Evolutionary conservation across 495 filamentous ascomycete genomes (phyloP).

Genomic region (Mycothermus thermophilus): DNA sequence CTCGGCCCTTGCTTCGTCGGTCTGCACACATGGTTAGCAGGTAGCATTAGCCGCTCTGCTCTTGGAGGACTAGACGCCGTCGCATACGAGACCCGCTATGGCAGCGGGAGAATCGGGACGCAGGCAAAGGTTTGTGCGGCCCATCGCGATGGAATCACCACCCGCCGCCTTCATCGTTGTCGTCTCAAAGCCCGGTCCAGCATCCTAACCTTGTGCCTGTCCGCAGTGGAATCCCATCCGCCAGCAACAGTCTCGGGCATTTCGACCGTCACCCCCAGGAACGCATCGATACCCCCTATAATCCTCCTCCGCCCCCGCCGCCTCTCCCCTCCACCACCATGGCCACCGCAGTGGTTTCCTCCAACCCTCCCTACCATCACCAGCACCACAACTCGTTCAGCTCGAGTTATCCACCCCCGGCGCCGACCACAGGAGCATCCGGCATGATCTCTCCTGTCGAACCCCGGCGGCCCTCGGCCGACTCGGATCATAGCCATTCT

Average conservation of each 20-base stretch:
- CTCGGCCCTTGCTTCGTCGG: background rate
- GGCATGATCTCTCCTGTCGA: conserved; percentile 35
- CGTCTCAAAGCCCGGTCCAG: background rate
- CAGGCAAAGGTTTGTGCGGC: conserved; percentile 35
- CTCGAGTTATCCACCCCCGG: conserved; percentile 25
- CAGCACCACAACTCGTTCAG: conserved; percentile 23
- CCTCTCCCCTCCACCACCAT: conserved; percentile 30
- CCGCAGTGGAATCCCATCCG: conserved; percentile 19
- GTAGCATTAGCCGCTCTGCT: background rate
- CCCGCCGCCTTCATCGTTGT: conserved; percentile 1
- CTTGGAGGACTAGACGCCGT: no score
- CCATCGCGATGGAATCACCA: no score
- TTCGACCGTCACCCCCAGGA: conserved; percentile 25
- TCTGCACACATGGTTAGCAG: conserved; percentile 5
- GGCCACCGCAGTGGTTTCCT: conserved; percentile 36
- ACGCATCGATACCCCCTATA: conserved; percentile 20
- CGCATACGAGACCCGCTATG: conserved; percentile 39
- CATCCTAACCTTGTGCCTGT: conserved; percentile 7
- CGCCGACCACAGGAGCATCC: conserved; percentile 21
- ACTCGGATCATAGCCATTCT: conserved; percentile 21
- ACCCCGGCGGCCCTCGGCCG: conserved; percentile 28
- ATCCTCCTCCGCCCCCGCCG: conserved; percentile 33
- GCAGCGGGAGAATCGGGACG: conserved; percentile 35
- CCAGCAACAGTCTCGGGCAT: conserved; percentile 19
- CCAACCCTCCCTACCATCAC: conserved; percentile 29